phyloP scores from a whole-genome alignment of 2,329 filamentous ascomycete genomes.

The Fusarium kyushuense region DNA sequence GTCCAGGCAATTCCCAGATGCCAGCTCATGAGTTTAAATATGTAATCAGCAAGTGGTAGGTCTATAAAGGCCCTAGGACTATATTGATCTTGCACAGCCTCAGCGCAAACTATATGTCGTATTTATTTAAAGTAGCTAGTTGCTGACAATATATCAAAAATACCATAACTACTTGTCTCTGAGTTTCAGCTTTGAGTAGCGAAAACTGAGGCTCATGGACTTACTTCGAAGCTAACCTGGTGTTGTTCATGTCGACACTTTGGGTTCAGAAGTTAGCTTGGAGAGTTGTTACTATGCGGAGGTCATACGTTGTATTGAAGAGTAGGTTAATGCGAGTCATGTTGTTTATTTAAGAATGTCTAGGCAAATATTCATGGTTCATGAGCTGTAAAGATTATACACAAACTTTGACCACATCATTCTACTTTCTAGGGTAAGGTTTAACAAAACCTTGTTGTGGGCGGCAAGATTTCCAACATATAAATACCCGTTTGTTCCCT shows the following conservation, averaged over 20 bases:
- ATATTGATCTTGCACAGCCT: too few relatives aligned
- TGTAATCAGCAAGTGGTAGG: not conserved
- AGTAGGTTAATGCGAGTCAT: too few relatives aligned
- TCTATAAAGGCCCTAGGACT: not conserved
- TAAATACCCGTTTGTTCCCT: not conserved
- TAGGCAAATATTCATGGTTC: too few relatives aligned
- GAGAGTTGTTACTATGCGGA: too few relatives aligned
- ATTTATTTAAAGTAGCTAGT: not conserved
- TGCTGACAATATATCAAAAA: conserved; percentile 20
- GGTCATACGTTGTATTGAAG: too few relatives aligned
- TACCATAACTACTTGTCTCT: conserved; percentile 11
- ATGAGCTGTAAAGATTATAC: too few relatives aligned
- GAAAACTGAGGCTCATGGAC: not conserved
- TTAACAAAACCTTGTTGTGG: not conserved
- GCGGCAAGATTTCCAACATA: not conserved
- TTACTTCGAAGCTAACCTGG: conserved; percentile 4
- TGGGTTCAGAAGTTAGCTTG: conserved; percentile 26
- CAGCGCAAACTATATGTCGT: not conserved
- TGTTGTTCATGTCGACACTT: conserved; percentile 11
- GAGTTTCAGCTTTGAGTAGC: rapidly evolving
- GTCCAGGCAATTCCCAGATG: too few relatives aligned
- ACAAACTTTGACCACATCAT: too few relatives aligned
- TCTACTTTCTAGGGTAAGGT: too few relatives aligned
- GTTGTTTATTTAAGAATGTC: too few relatives aligned
- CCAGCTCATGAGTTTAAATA: not conserved